Evolutionary conservation across 768 basidiomycete genomes (phyloP).

Genomic region (Gelatoporia subvermispora): DNA sequence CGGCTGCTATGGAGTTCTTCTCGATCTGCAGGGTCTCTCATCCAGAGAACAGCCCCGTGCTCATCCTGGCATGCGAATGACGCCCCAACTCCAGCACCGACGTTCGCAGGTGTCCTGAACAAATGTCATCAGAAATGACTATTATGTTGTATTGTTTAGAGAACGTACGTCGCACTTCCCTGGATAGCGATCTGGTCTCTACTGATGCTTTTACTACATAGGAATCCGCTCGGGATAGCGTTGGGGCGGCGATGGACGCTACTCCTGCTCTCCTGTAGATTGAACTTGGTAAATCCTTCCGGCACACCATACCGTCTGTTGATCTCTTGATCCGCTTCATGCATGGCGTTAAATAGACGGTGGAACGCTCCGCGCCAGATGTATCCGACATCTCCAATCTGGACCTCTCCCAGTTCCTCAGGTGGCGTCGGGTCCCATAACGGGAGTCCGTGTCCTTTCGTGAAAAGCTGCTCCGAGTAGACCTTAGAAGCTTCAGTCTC

Average conservation of each 20-base stretch:
- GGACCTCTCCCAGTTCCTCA: slow-evolving; percentile 3
- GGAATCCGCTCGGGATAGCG: not conserved
- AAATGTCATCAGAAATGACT: too few relatives aligned
- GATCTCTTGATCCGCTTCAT: slow-evolving; percentile 3
- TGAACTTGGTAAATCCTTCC: slow-evolving; percentile 5
- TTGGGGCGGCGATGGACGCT: not conserved
- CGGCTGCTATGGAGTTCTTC: slow-evolving; percentile 6
- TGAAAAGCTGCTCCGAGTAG: slow-evolving; percentile 11
- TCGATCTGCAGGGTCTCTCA: not conserved
- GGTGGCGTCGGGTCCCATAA: slow-evolving; percentile 16
- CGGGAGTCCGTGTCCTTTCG: slow-evolving; percentile 8
- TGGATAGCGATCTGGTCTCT: not conserved
- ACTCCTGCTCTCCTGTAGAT: not conserved
- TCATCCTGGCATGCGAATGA: slow-evolving; percentile 8
- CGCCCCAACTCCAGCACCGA: not conserved
- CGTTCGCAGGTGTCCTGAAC: not conserved
- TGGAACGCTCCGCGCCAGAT: slow-evolving; percentile 12
- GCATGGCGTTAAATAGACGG: slow-evolving; percentile 17
- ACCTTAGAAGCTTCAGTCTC: slow-evolving; percentile 4
- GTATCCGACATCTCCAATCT: slow-evolving; percentile 16
- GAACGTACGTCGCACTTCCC: not conserved
- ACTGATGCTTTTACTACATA: slow-evolving; percentile 6
- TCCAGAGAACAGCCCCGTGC: slow-evolving; percentile 11
- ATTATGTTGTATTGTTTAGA: too few relatives aligned
- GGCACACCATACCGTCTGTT: slow-evolving; percentile 6